phyloP scores from a whole-genome alignment of 2,329 filamentous ascomycete species.

The Blastomyces gilchristii region DNA sequence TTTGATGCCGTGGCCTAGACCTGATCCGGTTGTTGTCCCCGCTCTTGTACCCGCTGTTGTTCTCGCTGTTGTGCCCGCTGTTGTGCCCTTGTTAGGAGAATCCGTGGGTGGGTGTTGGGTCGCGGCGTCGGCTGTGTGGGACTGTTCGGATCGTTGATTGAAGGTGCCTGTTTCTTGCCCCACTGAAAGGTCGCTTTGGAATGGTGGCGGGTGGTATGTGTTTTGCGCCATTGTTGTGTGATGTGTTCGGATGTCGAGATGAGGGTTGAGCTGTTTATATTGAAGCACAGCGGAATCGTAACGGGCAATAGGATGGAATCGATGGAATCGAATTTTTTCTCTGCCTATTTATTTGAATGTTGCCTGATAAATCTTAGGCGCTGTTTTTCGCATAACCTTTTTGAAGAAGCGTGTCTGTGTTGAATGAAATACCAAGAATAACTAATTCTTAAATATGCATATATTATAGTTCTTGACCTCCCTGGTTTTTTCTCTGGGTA shows the following conservation, averaged over 20 bases:
- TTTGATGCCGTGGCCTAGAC: constrained; percentile 21
- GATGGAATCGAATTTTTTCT: not conserved
- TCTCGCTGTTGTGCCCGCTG: not conserved
- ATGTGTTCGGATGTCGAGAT: not conserved
- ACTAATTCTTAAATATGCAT: not conserved
- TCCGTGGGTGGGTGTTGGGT: not conserved
- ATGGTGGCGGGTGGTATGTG: not conserved
- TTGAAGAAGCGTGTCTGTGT: not conserved
- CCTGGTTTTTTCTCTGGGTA: not conserved
- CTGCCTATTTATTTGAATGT: not conserved
- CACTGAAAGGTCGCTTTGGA: not conserved
- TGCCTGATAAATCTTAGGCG: not conserved
- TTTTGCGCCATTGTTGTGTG: not conserved
- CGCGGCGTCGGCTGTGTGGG: not conserved
- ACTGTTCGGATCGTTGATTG: not conserved
- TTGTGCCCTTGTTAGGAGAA: not conserved
- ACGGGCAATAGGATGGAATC: not conserved
- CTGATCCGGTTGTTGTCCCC: not conserved
- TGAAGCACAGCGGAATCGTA: not conserved
- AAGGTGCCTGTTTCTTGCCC: not conserved
- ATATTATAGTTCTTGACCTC: not conserved
- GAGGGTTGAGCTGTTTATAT: not conserved
- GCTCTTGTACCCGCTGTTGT: no score
- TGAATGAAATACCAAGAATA: not conserved
- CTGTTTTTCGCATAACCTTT: not conserved